A percentile compares a stretch with the other conserved stretches of the same genome.
Evolutionary conservation across 2,329 filamentous ascomycete species (phyloP).

Genomic region (Colletotrichum godetiae): DNA sequence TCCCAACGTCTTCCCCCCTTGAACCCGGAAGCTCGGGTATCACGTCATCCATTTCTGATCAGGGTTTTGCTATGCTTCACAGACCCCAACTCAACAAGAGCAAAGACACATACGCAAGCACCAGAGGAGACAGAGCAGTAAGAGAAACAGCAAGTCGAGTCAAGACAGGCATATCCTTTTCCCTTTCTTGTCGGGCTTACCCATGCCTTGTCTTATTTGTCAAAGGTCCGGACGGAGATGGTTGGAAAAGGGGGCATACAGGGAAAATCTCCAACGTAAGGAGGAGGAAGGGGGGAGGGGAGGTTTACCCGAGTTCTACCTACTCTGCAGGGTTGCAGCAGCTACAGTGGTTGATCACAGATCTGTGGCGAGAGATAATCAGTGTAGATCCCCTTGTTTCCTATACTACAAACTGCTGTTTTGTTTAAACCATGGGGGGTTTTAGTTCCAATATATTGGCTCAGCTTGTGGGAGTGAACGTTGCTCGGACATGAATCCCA

Average conservation of each 20-base stretch:
- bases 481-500: not conserved
- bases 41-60: constrained; percentile 17
- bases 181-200: not conserved
- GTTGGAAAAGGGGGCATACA: not conserved
- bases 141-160: not conserved
- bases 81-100: not conserved
- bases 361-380: constrained; percentile 1
- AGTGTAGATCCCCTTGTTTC: not conserved
- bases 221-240: not conserved
- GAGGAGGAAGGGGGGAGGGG: not conserved
- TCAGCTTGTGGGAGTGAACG: not conserved
- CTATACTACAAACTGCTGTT: not conserved
- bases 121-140: not conserved
- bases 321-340: constrained; percentile 2
- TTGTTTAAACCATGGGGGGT: not conserved
- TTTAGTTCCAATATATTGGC: not conserved
- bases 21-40: constrained; percentile 28
- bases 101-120: too few species aligned
- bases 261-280: not conserved
- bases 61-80: not conserved
- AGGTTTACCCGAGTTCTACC: not conserved
- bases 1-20: not conserved
- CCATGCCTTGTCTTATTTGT: not conserved
- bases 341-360: constrained; percentile 1
- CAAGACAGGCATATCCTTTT: not conserved